phyloP scores from a whole-genome alignment of 345 rosid genomes.

The Syzygium aqueum region DNA sequence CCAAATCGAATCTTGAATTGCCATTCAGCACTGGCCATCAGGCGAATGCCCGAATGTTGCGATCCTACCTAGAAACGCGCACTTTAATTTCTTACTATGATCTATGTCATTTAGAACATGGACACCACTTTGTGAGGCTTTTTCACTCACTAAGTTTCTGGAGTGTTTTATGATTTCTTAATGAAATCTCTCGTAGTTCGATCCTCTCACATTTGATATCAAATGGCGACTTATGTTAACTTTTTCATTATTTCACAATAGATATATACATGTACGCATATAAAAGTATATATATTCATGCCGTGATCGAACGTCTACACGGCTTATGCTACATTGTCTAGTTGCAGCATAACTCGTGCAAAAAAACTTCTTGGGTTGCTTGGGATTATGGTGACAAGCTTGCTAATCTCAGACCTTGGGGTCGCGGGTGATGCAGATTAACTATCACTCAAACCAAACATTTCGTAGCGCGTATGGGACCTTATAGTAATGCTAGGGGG shows the following conservation, averaged over 20 bases:
- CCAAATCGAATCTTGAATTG: background rate
- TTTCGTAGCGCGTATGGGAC: background rate
- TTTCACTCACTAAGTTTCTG: background rate
- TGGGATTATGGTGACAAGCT: background rate
- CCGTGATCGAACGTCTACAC: background rate
- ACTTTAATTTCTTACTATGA: background rate
- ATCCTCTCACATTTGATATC: background rate
- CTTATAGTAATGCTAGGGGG: background rate
- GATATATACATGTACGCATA: background rate
- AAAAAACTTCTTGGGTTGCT: background rate
- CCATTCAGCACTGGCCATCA: background rate
- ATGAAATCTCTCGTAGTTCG: background rate
- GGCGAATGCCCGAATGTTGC: background rate
- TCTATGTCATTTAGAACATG: background rate
- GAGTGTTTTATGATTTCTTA: background rate
- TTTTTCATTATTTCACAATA: background rate
- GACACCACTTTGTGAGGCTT: background rate
- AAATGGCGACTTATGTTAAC: background rate
- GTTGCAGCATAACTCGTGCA: background rate
- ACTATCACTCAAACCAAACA: background rate
- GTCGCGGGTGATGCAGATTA: background rate
- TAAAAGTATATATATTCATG: background rate
- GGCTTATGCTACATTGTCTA: background rate
- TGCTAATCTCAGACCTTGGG: background rate
- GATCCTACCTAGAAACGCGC: background rate